phyloP scores from a whole-genome alignment of 176 grass and related monocot species.

The Alopecurus myosuroides region DNA sequence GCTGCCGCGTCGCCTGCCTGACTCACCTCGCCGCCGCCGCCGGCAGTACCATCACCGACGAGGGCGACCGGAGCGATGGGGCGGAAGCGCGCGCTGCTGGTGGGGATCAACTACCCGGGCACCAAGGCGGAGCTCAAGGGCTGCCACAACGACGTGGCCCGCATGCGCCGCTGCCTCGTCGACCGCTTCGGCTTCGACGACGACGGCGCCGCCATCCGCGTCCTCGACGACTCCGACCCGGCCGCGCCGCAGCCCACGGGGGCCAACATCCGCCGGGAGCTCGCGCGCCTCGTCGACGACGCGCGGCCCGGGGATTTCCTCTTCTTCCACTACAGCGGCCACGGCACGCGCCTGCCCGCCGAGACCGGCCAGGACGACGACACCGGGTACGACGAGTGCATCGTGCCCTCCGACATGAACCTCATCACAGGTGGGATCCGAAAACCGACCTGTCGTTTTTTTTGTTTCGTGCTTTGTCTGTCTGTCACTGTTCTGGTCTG shows the following conservation, averaged over 20 bases:
- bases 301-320: constrained; percentile 60
- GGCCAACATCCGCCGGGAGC: constrained; percentile 46
- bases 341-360: constrained; percentile 62
- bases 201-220: constrained; percentile 28
- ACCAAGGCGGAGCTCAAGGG: constrained; percentile 71
- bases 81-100: constrained; percentile 50
- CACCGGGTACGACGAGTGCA: constrained; percentile 91
- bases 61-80: constrained; percentile 29
- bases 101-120: constrained; percentile 85
- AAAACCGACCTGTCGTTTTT: background rate
- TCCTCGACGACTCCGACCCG: constrained; percentile 61
- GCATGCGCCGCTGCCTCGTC: constrained; percentile 63
- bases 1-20: background rate
- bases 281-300: constrained; percentile 45
- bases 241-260: constrained; percentile 38
- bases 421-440: constrained; percentile 59
- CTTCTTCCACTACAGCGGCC: constrained; percentile 96
- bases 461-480: background rate
- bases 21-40: background rate
- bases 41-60: background rate
- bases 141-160: constrained; percentile 76
- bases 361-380: constrained; percentile 92
- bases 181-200: constrained; percentile 56
- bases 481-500: background rate
- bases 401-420: constrained; percentile 86